Base-by-base conservation (phyloP, 345 rosid species). In the Corchorus olitorius region DNA sequence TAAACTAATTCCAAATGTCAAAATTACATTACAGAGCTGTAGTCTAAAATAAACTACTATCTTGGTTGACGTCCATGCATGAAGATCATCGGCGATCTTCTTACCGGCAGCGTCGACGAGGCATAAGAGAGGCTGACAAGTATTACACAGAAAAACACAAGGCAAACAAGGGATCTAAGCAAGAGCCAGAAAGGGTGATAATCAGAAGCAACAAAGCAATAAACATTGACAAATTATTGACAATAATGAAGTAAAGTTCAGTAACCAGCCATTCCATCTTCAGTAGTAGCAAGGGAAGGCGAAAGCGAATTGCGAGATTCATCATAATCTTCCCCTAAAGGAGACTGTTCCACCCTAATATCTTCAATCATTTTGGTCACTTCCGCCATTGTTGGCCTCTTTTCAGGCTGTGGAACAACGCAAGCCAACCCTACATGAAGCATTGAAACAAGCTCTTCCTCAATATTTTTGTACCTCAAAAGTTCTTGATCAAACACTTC, bases 401-500 rank as follows among this genome's bases (percentile, higher is more conserved):
- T 90, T 61, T 93, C 99, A 0, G 97, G 94, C 78, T 76, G 89
- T 2, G 93, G 85, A 73, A 83, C 86, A 22, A 89, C 94, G 60
- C 99, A 95, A 4, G 94, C 96, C 65, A 95, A 56, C 19, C 91
- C 97, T 10, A 95, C 97, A 72, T 92, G 99, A 13, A 95, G 88
- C 99, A 95, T 93, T 0, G 96, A 83, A 75, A 93, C 94, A 56
- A 94, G 92, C 71, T 93, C 98, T 76, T 92, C 98, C 75, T 92
- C 97, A 15, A 95, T 93, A 82, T 95, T 93, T 84, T 95, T 95
- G 76, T 95, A 95, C 90, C 99, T 91, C 80, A 95, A 37, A 48
- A 95, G 92, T 80, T 95, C 99, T 79, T 88, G 89, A 81, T 95
- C 99, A 78, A 95, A 95, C 77, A 95, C 98, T 84, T 95, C 99